Base-by-base conservation (phyloP, 2,329 filamentous ascomycete genomes). In the Albophoma yamanashiensis region DNA sequence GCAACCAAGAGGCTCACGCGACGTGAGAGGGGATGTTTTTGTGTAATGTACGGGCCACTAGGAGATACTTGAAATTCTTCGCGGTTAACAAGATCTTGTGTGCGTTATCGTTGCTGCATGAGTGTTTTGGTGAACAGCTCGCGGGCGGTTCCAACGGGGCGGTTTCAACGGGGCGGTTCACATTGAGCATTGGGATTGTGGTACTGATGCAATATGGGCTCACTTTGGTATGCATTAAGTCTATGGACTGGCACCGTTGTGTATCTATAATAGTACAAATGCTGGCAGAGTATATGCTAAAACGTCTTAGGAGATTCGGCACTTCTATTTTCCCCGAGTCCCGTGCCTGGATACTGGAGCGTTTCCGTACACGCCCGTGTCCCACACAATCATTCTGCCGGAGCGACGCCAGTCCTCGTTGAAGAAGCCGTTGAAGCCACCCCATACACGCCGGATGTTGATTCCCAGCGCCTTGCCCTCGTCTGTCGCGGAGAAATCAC, bases 311-410 rank as follows among this genome's bases (percentile, higher is more conserved):
- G 31, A 53, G 31, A 36, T 36, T 14, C 3, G 31, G 20, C 4
- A n/a, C 5, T 17, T 14, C 20, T 36, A n/a, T 20, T n/a, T 20
- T 36, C 20, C 11, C 11, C 20, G 31, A n/a, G 20, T 14, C 52
- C 20, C 12, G 36, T 38, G 56, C n/a, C 17, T 17, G 22, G 39
- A 27, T 9, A 43, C 15, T 3, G 58, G 59, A 7, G 55, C 53
- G 15, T 65, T 62, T 20, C 63, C 60, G 56, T 73, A 74, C 22
- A 76, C 60, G 4, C 75, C 75, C 3, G 79, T 81, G 53, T 83
- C 79, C 85, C 85, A 88, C 22, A 88, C 82, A 36, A 86, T 75
- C 64, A 88, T 74, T 62, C 76, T 75, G 0, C 85, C 85, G 2
- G 74, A 69, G 60, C 85, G 77, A 59, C 84, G 75, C 72, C 75